phyloP scores from a whole-genome alignment of 371 early-diverging fungal species.

The Actinomucor elegans region DNA sequence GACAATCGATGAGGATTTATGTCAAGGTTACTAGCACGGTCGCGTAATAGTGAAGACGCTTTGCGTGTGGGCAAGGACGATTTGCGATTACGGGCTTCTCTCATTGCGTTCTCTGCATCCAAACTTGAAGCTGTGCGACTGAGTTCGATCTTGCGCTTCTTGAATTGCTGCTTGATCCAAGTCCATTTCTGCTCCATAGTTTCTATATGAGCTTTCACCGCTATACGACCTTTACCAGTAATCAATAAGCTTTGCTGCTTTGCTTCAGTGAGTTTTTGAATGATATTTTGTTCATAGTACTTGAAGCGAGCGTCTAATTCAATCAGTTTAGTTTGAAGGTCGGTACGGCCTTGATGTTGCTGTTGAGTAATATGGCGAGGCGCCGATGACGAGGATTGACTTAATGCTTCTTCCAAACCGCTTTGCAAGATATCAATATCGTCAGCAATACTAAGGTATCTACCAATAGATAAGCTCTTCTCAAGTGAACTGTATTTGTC shows the following conservation, averaged over 20 bases:
- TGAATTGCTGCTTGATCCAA: conserved; percentile 24
- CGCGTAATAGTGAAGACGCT: conserved; percentile 30
- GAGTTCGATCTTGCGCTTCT: conserved; percentile 33
- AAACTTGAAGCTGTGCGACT: conserved; percentile 19
- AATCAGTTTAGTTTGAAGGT: conserved; percentile 50
- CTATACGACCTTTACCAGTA: neutral
- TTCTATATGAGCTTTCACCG: conserved; percentile 10
- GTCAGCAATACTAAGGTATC: conserved; percentile 31
- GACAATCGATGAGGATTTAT: conserved; percentile 9
- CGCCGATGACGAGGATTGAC: conserved; percentile 24
- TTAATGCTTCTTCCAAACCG: conserved; percentile 43
- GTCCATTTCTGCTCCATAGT: conserved; percentile 24
- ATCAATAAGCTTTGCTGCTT: conserved; percentile 3
- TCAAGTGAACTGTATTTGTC: conserved; percentile 26
- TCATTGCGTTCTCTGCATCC: conserved; percentile 4
- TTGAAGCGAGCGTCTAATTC: conserved; percentile 60
- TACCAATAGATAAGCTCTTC: conserved; percentile 25
- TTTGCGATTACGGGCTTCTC: conserved; percentile 31
- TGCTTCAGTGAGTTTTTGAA: conserved; percentile 38
- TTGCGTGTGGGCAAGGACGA: conserved; percentile 46
- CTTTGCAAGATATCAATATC: conserved; percentile 41
- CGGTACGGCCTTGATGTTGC: conserved; percentile 24
- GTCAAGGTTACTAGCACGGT: conserved; percentile 8
- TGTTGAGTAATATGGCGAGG: conserved; percentile 4
- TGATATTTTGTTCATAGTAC: conserved; percentile 48